These are phyloP conservation scores for Tylopilus plumbeoviolaceoides DNA, from an alignment of 768 basidiomycete species.

Conservation along the genomic window DNA sequence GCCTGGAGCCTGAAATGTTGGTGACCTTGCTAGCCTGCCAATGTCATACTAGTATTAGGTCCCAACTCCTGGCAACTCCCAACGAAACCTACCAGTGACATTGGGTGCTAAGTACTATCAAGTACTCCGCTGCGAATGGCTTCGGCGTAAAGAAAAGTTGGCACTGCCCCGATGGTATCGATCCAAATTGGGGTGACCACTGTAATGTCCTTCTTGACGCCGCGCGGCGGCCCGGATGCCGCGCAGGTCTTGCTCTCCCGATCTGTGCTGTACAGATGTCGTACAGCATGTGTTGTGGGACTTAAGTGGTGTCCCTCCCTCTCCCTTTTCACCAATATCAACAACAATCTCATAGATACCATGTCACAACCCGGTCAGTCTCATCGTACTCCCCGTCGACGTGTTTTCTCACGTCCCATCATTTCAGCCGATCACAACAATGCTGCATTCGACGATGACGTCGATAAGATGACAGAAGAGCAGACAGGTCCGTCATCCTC, in stretches of 20 bases:
- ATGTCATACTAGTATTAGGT: too few relatives aligned
- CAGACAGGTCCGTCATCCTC: not conserved
- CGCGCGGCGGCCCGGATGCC: too few relatives aligned
- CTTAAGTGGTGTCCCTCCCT: not conserved
- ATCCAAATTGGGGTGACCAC: not conserved
- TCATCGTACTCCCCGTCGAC: not conserved
- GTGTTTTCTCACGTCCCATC: not conserved
- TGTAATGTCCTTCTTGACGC: not conserved
- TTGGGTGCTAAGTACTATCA: too few relatives aligned
- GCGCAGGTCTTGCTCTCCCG: not conserved
- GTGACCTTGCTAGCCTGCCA: too few relatives aligned
- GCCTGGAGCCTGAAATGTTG: too few relatives aligned
- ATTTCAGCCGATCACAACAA: constrained; percentile 82
- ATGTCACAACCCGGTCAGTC: constrained; percentile 36
- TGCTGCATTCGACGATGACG: constrained; percentile 66
- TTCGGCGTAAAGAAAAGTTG: too few relatives aligned
- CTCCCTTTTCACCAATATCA: not conserved
- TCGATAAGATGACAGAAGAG: constrained; percentile 78
- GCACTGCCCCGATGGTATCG: not conserved
- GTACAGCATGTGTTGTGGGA: not conserved
- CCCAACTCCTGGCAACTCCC: too few relatives aligned
- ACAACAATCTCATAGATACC: not conserved
- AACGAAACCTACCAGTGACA: too few relatives aligned
- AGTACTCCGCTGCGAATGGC: too few relatives aligned
- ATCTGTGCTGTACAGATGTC: not conserved